Base-by-base conservation (phyloP, 1,284 basidiomycete genomes). In the Grifola frondosa region DNA sequence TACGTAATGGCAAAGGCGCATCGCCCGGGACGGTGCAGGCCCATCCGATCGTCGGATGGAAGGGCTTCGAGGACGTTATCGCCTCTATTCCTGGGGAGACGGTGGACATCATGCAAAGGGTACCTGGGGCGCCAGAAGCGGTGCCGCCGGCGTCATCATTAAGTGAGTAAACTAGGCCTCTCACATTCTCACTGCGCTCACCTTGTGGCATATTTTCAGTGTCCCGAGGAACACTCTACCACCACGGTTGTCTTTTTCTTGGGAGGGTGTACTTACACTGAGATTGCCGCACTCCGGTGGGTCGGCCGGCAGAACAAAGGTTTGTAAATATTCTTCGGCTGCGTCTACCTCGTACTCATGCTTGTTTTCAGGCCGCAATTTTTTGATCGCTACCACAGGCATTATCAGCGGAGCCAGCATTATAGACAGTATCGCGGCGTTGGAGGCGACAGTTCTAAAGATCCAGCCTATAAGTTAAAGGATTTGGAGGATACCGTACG, bases 201-300 rank as follows among this genome's bases (percentile, higher is more conserved):
- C 21, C 33, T 37, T 21, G 25, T 28, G n/a, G 30, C 21, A 39
- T 39, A 25, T 42, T 26, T 35, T 22, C 51, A 81, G 80, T 74
- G 48, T 69, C 44, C 61, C 73, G 16, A 66, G 64, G 79, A 79
- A 51, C 73, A 72, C 50, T 67, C 78, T 5, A 83, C 79, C 3
- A 97, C 88, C 3, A 97, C 93, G 2, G 80, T 97, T 17, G 90
- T 99, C 9, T 97, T 97, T 69, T 98, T 98, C 79, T 70, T 99
- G n/a, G 97, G 97, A 25, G 97, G 97, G 3, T 95, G 95, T 63
- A 99, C 97, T 6, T 97, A 91, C 59, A 95, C 96, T 6, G 97
- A 99, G 70, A 90, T 99, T 42, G 86, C 95, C 16, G 95, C 96
- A 8, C 64, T 99, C 54, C 75, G 97, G 59, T 97, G 92, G 87